phyloP scores from a whole-genome alignment of 441 rosid genomes.

The Syzygium malaccense region DNA sequence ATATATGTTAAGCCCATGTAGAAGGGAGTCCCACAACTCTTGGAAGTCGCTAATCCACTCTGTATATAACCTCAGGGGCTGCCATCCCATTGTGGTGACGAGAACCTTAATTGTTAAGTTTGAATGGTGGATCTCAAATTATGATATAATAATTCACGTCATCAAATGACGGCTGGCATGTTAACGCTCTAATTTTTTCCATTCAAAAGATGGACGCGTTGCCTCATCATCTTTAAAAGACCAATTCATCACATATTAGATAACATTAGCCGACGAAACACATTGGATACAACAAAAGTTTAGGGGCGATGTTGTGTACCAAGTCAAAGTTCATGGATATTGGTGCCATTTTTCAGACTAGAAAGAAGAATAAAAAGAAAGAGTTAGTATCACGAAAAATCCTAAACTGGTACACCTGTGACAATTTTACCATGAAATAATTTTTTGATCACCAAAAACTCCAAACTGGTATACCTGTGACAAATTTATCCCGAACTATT shows the following conservation, averaged over 20 bases:
- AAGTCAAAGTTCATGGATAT: not conserved
- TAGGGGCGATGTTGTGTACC: accelerated
- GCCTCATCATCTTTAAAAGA: too few species aligned
- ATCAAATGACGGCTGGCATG: accelerated
- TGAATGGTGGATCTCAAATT: not conserved
- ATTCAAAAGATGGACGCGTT: not conserved
- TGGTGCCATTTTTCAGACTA: not conserved
- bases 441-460: too few species aligned
- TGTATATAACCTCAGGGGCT: too few species aligned
- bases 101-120: not conserved
- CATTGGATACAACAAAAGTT: not conserved
- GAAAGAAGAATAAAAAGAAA: not conserved
- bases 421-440: too few species aligned
- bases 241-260: too few species aligned
- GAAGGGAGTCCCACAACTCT: too few species aligned
- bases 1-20: too few species aligned
- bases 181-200: not conserved
- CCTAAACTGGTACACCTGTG: too few species aligned
- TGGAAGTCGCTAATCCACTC: too few species aligned
- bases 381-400: too few species aligned
- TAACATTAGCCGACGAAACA: not conserved
- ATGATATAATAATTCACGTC: not conserved
- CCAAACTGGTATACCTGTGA: too few species aligned
- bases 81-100: too few species aligned
- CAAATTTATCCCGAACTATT: accelerated